Conservation (phyloP, 768 basidiomycete genomes). For the Agrocybe praecox region DNA sequence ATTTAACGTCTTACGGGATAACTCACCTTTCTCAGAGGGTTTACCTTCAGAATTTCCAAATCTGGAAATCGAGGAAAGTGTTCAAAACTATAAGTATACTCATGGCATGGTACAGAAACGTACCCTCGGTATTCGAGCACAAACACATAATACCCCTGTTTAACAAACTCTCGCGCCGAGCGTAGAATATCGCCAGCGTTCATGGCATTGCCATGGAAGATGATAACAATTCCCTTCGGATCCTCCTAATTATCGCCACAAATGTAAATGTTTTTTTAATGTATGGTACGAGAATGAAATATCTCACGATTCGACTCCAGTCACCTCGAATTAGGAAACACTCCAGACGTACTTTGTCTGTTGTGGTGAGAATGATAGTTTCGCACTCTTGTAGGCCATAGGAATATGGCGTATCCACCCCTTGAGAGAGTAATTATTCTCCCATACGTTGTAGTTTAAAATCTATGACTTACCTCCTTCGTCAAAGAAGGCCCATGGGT, state of each 20-base stretch:
- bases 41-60: constrained; percentile 81
- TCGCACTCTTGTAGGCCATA: constrained; percentile 8
- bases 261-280: too few relatives aligned
- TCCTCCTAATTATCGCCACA: not conserved
- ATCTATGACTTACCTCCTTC: too few relatives aligned
- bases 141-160: constrained; percentile 81
- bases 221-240: constrained; percentile 57
- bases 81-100: too few relatives aligned
- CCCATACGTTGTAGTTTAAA: too few relatives aligned
- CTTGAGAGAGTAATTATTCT: not conserved
- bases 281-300: not conserved
- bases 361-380: constrained; percentile 11
- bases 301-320: not conserved
- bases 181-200: constrained; percentile 75
- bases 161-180: constrained; percentile 60
- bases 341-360: constrained; percentile 16
- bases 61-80: constrained; percentile 33
- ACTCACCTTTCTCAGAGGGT: constrained; percentile 75
- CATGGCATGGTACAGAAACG: constrained; percentile 19
- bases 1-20: not conserved
- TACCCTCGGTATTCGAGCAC: constrained; percentile 90
- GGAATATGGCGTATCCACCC: not conserved
- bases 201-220: constrained; percentile 87
- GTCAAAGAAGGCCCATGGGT: too few relatives aligned
- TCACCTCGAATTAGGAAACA: constrained; percentile 11